A percentile compares a stretch with the other conserved stretches of the same genome.
Conservation (phyloP, 345 rosid genomes). For the Ceriops decandra region DNA sequence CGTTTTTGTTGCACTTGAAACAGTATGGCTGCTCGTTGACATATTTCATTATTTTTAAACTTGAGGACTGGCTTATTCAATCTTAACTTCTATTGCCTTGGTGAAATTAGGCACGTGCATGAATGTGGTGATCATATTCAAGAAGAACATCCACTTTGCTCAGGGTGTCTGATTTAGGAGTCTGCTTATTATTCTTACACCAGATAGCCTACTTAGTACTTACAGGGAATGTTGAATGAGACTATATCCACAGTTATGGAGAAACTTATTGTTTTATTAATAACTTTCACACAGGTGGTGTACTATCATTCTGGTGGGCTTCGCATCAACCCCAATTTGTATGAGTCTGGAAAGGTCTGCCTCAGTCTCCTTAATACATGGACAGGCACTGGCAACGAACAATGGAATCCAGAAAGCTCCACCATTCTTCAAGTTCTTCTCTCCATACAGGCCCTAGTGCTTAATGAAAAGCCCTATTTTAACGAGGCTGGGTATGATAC, state of each 20-base stretch:
- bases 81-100: no score
- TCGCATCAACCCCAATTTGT: conserved; percentile 85
- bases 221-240: not conserved
- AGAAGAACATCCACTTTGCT: not conserved
- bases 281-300: conserved; percentile 49
- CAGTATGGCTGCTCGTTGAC: conserved; percentile 3
- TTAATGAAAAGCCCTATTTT: conserved; percentile 94
- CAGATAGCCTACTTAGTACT: not conserved
- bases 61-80: no score
- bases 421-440: conserved; percentile 87
- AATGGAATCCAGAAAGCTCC: conserved; percentile 79
- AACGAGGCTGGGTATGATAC: conserved; percentile 92
- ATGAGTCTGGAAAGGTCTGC: conserved; percentile 88
- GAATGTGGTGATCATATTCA: not conserved
- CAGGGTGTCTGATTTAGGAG: not conserved
- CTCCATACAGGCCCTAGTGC: conserved; percentile 94
- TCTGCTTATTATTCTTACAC: not conserved
- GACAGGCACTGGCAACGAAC: conserved; percentile 82
- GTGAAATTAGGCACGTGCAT: no score
- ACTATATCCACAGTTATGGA: not conserved
- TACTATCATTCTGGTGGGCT: conserved; percentile 86
- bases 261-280: conserved; percentile 1
- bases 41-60: not conserved
- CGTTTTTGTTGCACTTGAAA: conserved; percentile 3
- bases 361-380: conserved; percentile 91